A percentile compares a stretch with the other conserved stretches of the same genome.
phyloP scores from a whole-genome alignment of 2,329 filamentous ascomycete genomes.

The Fusarium verticillioides region DNA sequence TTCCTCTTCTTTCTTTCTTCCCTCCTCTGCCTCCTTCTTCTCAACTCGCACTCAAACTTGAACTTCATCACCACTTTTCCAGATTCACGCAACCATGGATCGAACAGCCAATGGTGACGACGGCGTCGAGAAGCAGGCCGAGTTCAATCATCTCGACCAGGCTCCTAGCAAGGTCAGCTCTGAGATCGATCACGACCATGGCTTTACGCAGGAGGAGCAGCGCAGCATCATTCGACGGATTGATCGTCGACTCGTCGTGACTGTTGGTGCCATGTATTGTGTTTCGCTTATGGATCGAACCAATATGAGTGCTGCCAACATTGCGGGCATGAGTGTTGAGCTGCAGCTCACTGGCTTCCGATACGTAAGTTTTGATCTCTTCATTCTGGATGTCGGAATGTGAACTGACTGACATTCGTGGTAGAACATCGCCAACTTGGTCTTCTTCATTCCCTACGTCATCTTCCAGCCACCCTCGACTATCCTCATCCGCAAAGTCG shows the following conservation, averaged over 20 bases:
- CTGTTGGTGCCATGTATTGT: conserved; percentile 76
- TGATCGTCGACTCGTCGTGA: conserved; percentile 72
- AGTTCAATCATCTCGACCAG: conserved; percentile 42
- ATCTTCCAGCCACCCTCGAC: conserved; percentile 78
- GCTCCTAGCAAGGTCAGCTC: conserved; percentile 39
- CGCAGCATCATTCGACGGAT: conserved; percentile 74
- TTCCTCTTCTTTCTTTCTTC: conserved; percentile 1
- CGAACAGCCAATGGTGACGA: conserved; percentile 27
- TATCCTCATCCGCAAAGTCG: conserved; percentile 73
- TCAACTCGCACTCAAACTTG: background rate
- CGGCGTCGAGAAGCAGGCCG: conserved; percentile 42
- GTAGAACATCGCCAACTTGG: conserved; percentile 72
- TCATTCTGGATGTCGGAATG: accelerated
- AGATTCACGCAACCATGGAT: conserved; percentile 37
- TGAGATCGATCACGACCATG: conserved; percentile 49
- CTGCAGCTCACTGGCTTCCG: conserved; percentile 58
- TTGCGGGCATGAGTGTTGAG: conserved; percentile 71
- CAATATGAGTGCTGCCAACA: conserved; percentile 77
- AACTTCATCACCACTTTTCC: background rate
- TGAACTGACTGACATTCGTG: conserved; percentile 12
- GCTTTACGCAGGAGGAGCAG: conserved; percentile 71
- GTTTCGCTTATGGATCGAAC: conserved; percentile 82
- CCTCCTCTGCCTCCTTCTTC: background rate
- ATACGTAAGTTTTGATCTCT: conserved; percentile 51
- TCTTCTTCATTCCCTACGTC: conserved; percentile 81